phyloP scores from a whole-genome alignment of 2,329 filamentous ascomycete species.

The Colletotrichum limetticola region DNA sequence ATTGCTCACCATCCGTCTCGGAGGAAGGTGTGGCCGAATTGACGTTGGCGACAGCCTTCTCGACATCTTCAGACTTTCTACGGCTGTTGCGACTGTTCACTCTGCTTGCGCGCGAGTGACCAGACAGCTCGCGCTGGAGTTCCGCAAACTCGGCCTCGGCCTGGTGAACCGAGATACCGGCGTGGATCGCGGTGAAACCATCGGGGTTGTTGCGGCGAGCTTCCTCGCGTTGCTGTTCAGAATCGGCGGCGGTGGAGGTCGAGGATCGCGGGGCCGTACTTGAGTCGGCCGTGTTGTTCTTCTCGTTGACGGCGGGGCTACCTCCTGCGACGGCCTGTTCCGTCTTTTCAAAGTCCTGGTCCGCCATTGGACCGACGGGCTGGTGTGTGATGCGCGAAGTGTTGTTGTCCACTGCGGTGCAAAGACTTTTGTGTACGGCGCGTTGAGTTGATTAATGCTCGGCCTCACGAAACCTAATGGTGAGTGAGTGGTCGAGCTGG shows the following conservation, averaged over 20 bases:
- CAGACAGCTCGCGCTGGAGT: slow-evolving; percentile 70
- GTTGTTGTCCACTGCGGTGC: neutral
- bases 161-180: slow-evolving; percentile 71
- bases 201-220: slow-evolving; percentile 59
- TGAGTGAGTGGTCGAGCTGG: neutral
- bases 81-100: slow-evolving; percentile 43
- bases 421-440: neutral
- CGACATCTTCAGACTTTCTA: slow-evolving; percentile 58
- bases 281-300: slow-evolving; percentile 10
- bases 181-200: slow-evolving; percentile 52
- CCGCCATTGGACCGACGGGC: slow-evolving; percentile 40
- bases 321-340: slow-evolving; percentile 44
- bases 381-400: neutral
- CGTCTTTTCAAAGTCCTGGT: slow-evolving; percentile 42
- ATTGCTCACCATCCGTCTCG: slow-evolving; percentile 65
- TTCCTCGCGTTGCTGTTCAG: slow-evolving; percentile 44
- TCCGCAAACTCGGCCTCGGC: slow-evolving; percentile 78
- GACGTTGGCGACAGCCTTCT: slow-evolving; percentile 60
- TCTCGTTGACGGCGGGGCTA: slow-evolving; percentile 41
- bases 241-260: slow-evolving; percentile 42
- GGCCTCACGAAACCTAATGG: neutral
- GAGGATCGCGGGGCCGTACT: slow-evolving; percentile 33
- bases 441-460: neutral
- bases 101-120: slow-evolving; percentile 64
- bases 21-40: slow-evolving; percentile 45